Conservation (phyloP, 306 rosid species). For the Rosa rugosa region DNA sequence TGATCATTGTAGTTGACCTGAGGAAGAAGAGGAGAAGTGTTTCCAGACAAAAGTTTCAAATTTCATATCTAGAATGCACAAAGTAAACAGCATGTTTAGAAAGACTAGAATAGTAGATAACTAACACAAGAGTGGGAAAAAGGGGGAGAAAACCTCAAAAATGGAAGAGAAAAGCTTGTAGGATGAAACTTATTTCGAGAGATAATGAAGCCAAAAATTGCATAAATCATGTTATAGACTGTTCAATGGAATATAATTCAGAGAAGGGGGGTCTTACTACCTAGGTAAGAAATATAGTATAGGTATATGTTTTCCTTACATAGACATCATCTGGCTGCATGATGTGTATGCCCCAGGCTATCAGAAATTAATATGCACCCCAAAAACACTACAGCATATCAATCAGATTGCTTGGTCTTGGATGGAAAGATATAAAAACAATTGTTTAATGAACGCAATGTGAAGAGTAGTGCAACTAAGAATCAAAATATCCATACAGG, state of each 20-base stretch:
- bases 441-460: not conserved
- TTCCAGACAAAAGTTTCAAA: conserved; percentile 45
- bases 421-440: not conserved
- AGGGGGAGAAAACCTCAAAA: not conserved
- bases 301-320: not conserved
- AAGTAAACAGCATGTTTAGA: conserved; percentile 10
- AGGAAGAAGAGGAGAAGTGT: conserved; percentile 42
- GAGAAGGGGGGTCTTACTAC: not conserved
- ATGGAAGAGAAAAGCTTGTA: not conserved
- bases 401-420: not conserved
- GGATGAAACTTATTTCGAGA: not conserved
- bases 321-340: not conserved
- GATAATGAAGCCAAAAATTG: not conserved
- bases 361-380: not conserved
- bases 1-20: conserved; percentile 75
- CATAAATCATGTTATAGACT: not conserved
- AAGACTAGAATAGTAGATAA: not conserved
- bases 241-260: not conserved
- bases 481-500: not conserved
- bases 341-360: not conserved
- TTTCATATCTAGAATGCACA: conserved; percentile 29
- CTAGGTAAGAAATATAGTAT: not conserved
- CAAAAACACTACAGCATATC: not conserved
- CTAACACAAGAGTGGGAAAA: conserved; percentile 6
- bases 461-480: not conserved